These are phyloP conservation scores for Chlorociboria aeruginascens DNA, from an alignment of 495 filamentous ascomycete species.

Conservation along the genomic window DNA sequence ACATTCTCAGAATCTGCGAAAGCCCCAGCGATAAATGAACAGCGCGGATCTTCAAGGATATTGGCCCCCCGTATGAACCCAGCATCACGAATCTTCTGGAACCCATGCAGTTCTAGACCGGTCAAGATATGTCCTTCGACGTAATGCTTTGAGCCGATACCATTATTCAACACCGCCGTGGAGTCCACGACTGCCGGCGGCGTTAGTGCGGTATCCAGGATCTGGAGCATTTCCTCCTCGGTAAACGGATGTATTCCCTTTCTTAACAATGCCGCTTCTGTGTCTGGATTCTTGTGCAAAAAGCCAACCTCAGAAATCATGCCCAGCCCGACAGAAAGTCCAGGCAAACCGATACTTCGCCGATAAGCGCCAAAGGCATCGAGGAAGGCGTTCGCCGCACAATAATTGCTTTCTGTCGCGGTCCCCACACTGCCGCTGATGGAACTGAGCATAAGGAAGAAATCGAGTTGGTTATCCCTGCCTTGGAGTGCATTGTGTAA, in stretches of 20 bases:
- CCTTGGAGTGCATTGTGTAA: slow-evolving; percentile 35
- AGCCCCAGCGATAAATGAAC: no score
- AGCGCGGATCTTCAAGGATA: no score
- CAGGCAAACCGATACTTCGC: slow-evolving; percentile 30
- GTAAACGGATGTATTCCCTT: slow-evolving; percentile 14
- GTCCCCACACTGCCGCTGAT: slow-evolving; percentile 44
- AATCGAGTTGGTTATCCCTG: slow-evolving; percentile 35
- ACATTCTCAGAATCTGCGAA: no score
- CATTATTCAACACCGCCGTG: neutral
- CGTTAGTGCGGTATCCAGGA: neutral
- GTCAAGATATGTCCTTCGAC: neutral
- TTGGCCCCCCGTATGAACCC: no score
- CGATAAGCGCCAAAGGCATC: no score
- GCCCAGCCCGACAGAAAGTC: slow-evolving; percentile 39
- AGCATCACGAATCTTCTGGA: neutral
- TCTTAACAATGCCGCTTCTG: neutral
- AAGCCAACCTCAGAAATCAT: slow-evolving; percentile 25
- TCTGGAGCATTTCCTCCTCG: slow-evolving; percentile 1
- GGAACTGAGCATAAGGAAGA: slow-evolving; percentile 53
- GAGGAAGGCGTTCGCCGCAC: no score
- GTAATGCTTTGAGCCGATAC: slow-evolving; percentile 7
- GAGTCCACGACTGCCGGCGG: neutral
- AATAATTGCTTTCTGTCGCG: slow-evolving; percentile 47
- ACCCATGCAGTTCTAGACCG: neutral
- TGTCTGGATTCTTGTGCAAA: slow-evolving; percentile 4